Percentiles rank a stretch among this genome's conserved stretches.
Conservation (phyloP, 2,329 filamentous ascomycete species). For the Beauveria scarabaeidicola region DNA sequence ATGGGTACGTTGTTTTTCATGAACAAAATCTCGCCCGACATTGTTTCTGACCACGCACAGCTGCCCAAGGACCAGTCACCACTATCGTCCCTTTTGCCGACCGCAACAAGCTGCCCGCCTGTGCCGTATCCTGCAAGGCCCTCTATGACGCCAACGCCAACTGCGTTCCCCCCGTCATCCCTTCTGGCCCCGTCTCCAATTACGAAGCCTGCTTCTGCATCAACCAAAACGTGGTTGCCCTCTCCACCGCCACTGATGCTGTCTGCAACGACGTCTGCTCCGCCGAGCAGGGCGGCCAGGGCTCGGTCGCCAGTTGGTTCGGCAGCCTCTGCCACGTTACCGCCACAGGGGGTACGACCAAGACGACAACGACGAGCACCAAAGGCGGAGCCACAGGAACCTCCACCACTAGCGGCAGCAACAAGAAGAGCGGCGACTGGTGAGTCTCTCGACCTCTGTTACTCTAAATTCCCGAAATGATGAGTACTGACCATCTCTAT, state of each 20-base stretch:
- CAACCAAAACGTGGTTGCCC: slow-evolving; percentile 47
- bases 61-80: slow-evolving; percentile 22
- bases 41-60: neutral
- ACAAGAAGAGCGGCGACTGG: neutral
- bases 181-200: slow-evolving; percentile 37
- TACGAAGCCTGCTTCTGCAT: slow-evolving; percentile 70
- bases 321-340: slow-evolving; percentile 51
- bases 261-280: slow-evolving; percentile 56
- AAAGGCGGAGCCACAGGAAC: neutral
- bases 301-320: slow-evolving; percentile 62
- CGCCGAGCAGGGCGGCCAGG: slow-evolving; percentile 31
- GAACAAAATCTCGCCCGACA: too few species aligned
- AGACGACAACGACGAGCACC: slow-evolving; percentile 9
- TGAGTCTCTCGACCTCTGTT: neutral
- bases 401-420: neutral
- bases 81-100: slow-evolving; percentile 48
- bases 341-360: slow-evolving; percentile 15
- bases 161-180: slow-evolving; percentile 54
- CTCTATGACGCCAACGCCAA: slow-evolving; percentile 63
- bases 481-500: slow-evolving; percentile 22
- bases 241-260: slow-evolving; percentile 46
- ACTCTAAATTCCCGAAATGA: neutral
- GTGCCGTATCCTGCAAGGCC: slow-evolving; percentile 48
- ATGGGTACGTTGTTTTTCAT: neutral
- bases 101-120: slow-evolving; percentile 44